These are phyloP conservation scores for Chytridiales sp. DNA, from an alignment of 371 early-diverging fungal species.

Conservation along the genomic window DNA sequence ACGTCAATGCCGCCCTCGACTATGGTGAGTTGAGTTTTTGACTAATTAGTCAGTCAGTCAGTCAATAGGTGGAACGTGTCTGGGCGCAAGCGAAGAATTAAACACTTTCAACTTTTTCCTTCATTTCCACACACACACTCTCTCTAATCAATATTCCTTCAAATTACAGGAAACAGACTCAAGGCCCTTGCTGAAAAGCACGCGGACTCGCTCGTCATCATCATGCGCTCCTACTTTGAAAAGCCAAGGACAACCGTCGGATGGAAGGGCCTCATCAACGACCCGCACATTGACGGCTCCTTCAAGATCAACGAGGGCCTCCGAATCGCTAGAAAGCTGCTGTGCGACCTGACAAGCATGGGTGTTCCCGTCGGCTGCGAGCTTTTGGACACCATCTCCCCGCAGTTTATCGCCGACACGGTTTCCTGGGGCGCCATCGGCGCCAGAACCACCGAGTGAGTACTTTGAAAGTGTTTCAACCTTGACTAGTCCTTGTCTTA, in stretches of 20 bases:
- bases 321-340: slow-evolving; percentile 78
- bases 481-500: too few species aligned
- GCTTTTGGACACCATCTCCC: slow-evolving; percentile 89
- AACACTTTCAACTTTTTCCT: too few species aligned
- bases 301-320: slow-evolving; percentile 94
- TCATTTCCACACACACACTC: too few species aligned
- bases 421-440: slow-evolving; percentile 85
- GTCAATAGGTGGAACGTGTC: too few species aligned
- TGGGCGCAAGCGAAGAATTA: too few species aligned
- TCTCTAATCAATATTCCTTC: neutral
- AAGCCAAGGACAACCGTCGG: slow-evolving; percentile 92
- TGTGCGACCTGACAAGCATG: slow-evolving; percentile 73
- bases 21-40: slow-evolving; percentile 53
- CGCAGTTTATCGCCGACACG: slow-evolving; percentile 88
- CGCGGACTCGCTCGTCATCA: slow-evolving; percentile 51
- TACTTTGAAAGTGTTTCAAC: too few species aligned
- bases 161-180: slow-evolving; percentile 46
- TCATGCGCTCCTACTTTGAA: slow-evolving; percentile 95
- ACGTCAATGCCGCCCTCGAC: slow-evolving; percentile 79
- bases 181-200: slow-evolving; percentile 34
- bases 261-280: slow-evolving; percentile 81
- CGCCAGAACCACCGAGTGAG: slow-evolving; percentile 91
- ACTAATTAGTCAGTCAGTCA: too few species aligned
- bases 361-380: slow-evolving; percentile 85
- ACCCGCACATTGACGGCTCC: slow-evolving; percentile 80